Evolutionary conservation across 78 protist species (phyloP).

Genomic region (Emiliania huxleyi): DNA sequence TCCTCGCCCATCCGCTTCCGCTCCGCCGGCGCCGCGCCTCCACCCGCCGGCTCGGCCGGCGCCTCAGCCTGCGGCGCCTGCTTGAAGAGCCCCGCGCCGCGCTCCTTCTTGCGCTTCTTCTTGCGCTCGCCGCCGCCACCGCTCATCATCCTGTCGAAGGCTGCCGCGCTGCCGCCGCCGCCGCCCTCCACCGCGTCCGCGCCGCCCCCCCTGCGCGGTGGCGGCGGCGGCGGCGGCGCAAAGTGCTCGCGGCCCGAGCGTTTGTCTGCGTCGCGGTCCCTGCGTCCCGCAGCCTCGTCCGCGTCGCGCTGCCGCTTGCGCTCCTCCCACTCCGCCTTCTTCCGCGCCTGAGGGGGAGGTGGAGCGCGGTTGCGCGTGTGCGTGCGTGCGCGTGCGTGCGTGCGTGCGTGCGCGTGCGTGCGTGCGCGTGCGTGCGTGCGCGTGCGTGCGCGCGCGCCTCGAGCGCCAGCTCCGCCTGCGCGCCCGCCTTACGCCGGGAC

Average conservation of each 20-base stretch:
- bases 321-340: background rate
- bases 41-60: too few relatives aligned
- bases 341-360: too few relatives aligned
- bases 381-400: too few relatives aligned
- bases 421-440: too few relatives aligned
- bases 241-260: background rate
- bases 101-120: background rate
- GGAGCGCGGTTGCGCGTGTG: too few relatives aligned
- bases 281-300: background rate
- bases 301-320: background rate
- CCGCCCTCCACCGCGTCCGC: background rate
- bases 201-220: background rate
- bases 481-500: background rate
- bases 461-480: background rate
- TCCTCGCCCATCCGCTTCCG: background rate
- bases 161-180: background rate
- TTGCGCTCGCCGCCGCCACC: background rate
- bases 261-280: background rate
- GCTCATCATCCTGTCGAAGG: background rate
- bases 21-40: background rate
- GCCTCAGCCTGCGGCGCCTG: background rate
- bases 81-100: background rate
- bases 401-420: too few relatives aligned
- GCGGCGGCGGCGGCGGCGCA: background rate
- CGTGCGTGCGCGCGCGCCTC: background rate